Conservation (phyloP, 345 rosid genomes). For the Orychophragmus violaceus region DNA sequence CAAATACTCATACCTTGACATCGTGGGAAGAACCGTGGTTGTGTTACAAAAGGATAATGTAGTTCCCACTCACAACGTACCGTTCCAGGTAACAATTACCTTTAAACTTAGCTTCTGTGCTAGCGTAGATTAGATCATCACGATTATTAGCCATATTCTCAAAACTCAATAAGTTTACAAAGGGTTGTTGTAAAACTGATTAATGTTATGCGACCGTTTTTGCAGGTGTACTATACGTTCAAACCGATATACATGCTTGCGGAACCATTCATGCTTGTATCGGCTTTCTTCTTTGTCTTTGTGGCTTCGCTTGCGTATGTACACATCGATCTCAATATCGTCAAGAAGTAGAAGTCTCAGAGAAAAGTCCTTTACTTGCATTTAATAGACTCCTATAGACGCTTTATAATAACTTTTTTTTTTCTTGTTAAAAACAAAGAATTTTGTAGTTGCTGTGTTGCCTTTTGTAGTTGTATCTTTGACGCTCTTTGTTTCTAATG, state of each 20-base stretch:
- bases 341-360: conserved; percentile 29
- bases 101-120: neutral
- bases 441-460: conserved; percentile 10
- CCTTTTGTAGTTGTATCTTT: conserved; percentile 7
- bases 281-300: conserved; percentile 71
- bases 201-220: neutral
- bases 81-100: conserved; percentile 67
- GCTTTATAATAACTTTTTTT: neutral
- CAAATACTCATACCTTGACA: conserved; percentile 95
- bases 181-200: neutral
- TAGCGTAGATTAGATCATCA: neutral
- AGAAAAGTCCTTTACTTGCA: neutral
- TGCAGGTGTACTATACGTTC: conserved; percentile 89
- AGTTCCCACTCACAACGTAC: conserved; percentile 68
- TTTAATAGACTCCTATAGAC: conserved; percentile 9
- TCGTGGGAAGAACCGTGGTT: conserved; percentile 89
- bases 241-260: conserved; percentile 95
- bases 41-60: conserved; percentile 87
- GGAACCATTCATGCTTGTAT: conserved; percentile 81
- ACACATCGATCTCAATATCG: conserved; percentile 69
- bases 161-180: neutral
- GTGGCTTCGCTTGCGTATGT: conserved; percentile 72
- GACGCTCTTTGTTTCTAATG: neutral
- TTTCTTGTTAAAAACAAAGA: conserved; percentile 1
- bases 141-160: neutral